These are phyloP conservation scores for Pholiota adiposa DNA, from an alignment of 1,284 basidiomycete genomes.

Conservation along the genomic window DNA sequence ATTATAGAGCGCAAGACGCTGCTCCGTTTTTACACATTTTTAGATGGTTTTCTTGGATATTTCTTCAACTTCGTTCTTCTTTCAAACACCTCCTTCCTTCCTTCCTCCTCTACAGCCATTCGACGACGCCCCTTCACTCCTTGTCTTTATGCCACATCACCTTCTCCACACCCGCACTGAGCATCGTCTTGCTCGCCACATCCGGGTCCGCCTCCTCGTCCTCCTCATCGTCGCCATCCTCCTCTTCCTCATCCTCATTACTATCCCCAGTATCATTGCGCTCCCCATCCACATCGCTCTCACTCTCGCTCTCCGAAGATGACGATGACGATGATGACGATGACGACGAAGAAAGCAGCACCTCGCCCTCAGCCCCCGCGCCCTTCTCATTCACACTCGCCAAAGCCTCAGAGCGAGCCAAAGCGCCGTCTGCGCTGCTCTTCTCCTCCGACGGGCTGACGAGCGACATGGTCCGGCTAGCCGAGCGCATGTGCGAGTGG, in stretches of 20 bases:
- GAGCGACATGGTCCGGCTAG: conserved; percentile 2
- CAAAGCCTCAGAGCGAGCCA: neutral
- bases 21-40: neutral
- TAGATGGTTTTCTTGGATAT: neutral
- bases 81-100: too few species aligned
- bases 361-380: neutral
- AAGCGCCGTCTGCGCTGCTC: neutral
- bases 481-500: conserved; percentile 6
- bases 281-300: conserved; percentile 31
- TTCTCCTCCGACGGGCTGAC: neutral
- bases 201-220: conserved; percentile 33
- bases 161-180: conserved; percentile 74
- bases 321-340: conserved; percentile 9
- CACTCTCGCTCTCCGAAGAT: conserved; percentile 12
- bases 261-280: conserved; percentile 32
- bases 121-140: neutral
- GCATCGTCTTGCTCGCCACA: conserved; percentile 40
- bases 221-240: conserved; percentile 37
- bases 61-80: neutral
- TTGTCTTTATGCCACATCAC: conserved; percentile 56
- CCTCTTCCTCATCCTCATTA: conserved; percentile 34
- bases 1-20: neutral
- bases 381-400: neutral
- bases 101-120: neutral
- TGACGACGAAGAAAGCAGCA: neutral